A percentile compares a stretch with the other conserved stretches of the same genome.
Conservation (phyloP, 306 rosid species). For the Cucumis sativus region Cucumber_9930_V3 NC_026660.2:24529001-24529500, state of each 20-base stretch:
- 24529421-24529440: too few relatives aligned
- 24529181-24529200: not conserved
- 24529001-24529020: constrained; percentile 30
- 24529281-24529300: constrained; percentile 33
- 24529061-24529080: constrained; percentile 53
- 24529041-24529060: constrained; percentile 54
- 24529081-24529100: not conserved
- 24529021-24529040: constrained; percentile 45
- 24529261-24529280: constrained; percentile 35
- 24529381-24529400: not conserved
- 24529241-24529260: constrained; percentile 20
- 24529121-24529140: too few relatives aligned
- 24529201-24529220: not conserved
- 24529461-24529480: not conserved
- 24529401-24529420: not conserved
- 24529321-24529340: constrained; percentile 36
- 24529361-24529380: not conserved
- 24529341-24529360: constrained; percentile 13
- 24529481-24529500: too few relatives aligned
- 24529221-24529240: constrained; percentile 8
- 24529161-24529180: not conserved
- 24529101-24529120: too few relatives aligned
- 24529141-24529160: too few relatives aligned
- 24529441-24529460: not conserved
- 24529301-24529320: constrained; percentile 31